Percentiles rank a stretch among this genome's conserved stretches.
phyloP scores from a whole-genome alignment of 1,139 yeast genomes.

The Sugiyamaella novakii region DNA sequence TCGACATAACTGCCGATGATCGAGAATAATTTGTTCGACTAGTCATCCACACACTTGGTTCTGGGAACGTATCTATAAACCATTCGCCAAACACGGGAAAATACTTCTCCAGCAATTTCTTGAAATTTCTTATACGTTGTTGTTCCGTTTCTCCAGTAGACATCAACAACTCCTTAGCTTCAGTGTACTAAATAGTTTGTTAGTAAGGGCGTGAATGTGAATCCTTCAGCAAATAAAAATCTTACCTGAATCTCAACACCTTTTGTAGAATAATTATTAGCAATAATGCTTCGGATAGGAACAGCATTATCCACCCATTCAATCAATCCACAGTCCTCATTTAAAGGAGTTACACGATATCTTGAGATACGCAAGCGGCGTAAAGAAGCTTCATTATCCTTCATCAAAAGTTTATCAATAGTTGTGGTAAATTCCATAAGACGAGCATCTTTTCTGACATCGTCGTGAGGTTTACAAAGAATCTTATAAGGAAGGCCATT shows the following conservation, averaged over 20 bases:
- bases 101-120: constrained; percentile 42
- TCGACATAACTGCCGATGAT: constrained; percentile 94
- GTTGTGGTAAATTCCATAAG: constrained; percentile 90
- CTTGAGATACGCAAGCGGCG: constrained; percentile 72
- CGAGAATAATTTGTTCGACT: constrained; percentile 75
- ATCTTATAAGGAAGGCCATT: constrained; percentile 72
- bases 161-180: constrained; percentile 23
- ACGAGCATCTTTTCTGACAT: constrained; percentile 92
- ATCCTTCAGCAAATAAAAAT: constrained; percentile 9
- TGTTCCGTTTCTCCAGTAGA: constrained; percentile 19
- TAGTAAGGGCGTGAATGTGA: too few species aligned
- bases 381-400: constrained; percentile 71
- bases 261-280: constrained; percentile 45
- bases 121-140: constrained; percentile 22
- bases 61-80: constrained; percentile 88
- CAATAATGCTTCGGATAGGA: constrained; percentile 72
- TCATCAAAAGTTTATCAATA: constrained; percentile 69
- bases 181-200: constrained; percentile 10
- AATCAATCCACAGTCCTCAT: constrained; percentile 85
- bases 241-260: constrained; percentile 42
- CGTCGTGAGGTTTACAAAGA: constrained; percentile 85
- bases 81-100: constrained; percentile 83
- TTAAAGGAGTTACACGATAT: constrained; percentile 86
- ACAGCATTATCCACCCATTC: constrained; percentile 90
- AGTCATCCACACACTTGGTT: constrained; percentile 84